Conservation (phyloP, 2,329 filamentous ascomycete species). For the Coleophoma crateriformis region DNA sequence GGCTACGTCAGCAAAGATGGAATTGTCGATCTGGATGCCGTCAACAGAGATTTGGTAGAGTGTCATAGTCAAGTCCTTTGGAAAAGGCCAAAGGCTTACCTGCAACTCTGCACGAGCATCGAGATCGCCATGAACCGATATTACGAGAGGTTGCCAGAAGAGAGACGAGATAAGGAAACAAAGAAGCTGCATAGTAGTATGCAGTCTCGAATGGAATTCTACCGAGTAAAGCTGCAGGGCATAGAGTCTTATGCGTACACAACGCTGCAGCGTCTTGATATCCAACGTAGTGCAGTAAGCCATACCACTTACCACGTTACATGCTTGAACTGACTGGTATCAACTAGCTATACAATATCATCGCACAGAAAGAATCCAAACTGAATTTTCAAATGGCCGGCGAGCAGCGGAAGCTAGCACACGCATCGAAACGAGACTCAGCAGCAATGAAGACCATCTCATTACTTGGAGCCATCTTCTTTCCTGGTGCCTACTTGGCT, state of each 20-base stretch:
- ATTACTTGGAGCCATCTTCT: slow-evolving; percentile 56
- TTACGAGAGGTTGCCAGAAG: slow-evolving; percentile 10
- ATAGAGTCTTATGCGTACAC: slow-evolving; percentile 59
- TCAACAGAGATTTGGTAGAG: slow-evolving; percentile 59
- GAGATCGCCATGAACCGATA: slow-evolving; percentile 29
- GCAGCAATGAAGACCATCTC: slow-evolving; percentile 61
- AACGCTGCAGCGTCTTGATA: slow-evolving; percentile 53
- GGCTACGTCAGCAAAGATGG: slow-evolving; percentile 46
- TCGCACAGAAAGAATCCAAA: slow-evolving; percentile 58
- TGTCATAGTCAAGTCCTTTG: slow-evolving; percentile 59
- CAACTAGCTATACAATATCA: slow-evolving; percentile 58
- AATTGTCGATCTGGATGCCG: slow-evolving; percentile 50
- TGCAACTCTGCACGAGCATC: slow-evolving; percentile 46
- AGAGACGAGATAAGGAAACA: slow-evolving; percentile 21
- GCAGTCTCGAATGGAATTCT: slow-evolving; percentile 50
- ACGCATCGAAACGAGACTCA: slow-evolving; percentile 33
- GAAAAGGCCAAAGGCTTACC: slow-evolving; percentile 59
- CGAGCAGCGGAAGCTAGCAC: slow-evolving; percentile 33
- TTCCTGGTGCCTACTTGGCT: slow-evolving; percentile 56
- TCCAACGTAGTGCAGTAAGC: slow-evolving; percentile 55
- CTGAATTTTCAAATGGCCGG: slow-evolving; percentile 52
- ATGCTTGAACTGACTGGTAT: slow-evolving; percentile 1
- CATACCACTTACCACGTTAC: not conserved
- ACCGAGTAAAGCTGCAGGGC: slow-evolving; percentile 53
- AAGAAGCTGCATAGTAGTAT: slow-evolving; percentile 47